These are phyloP conservation scores for Aschersonia sp. DNA, from an alignment of 2,329 filamentous ascomycete species.

Conservation along the genomic window DNA sequence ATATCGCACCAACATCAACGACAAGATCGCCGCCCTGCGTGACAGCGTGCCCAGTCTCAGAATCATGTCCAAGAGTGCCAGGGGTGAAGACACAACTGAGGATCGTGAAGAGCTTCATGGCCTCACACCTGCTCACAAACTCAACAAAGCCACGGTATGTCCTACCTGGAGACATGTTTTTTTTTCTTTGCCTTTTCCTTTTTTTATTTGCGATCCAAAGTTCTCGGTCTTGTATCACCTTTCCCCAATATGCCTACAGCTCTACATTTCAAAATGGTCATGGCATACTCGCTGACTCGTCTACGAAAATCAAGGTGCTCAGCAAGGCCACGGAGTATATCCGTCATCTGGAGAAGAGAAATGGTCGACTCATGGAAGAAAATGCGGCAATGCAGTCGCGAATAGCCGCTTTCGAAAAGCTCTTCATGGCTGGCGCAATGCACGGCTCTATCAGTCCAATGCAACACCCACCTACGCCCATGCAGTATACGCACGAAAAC, in stretches of 20 bases:
- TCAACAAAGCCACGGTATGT: conserved; percentile 88
- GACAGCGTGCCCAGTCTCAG: conserved; percentile 86
- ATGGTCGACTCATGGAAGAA: conserved; percentile 68
- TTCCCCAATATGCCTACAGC: too few species aligned
- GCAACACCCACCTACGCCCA: conserved; percentile 37
- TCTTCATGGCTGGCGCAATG: conserved; percentile 67
- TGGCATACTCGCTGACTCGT: not conserved
- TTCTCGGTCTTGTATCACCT: too few species aligned
- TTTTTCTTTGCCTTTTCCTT: not conserved
- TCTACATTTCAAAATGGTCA: too few species aligned
- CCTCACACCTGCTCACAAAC: conserved; percentile 75
- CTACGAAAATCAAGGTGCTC: conserved; percentile 41
- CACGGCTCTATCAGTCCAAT: conserved; percentile 41
- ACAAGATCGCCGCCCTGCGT: conserved; percentile 85
- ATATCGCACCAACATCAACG: conserved; percentile 90
- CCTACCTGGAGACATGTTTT: too few species aligned
- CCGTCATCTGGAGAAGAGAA: conserved; percentile 80
- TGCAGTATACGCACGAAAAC: conserved; percentile 28
- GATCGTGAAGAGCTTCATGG: conserved; percentile 65
- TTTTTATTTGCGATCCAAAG: not conserved
- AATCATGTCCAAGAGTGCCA: conserved; percentile 62
- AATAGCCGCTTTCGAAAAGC: conserved; percentile 61
- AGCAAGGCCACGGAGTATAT: conserved; percentile 97
- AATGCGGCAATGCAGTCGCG: conserved; percentile 66
- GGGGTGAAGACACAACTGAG: conserved; percentile 53